Percentiles rank a stretch among this genome's conserved stretches.
Evolutionary conservation across 345 rosid species (phyloP).

Genomic region (Melaleuca alternifolia): DNA sequence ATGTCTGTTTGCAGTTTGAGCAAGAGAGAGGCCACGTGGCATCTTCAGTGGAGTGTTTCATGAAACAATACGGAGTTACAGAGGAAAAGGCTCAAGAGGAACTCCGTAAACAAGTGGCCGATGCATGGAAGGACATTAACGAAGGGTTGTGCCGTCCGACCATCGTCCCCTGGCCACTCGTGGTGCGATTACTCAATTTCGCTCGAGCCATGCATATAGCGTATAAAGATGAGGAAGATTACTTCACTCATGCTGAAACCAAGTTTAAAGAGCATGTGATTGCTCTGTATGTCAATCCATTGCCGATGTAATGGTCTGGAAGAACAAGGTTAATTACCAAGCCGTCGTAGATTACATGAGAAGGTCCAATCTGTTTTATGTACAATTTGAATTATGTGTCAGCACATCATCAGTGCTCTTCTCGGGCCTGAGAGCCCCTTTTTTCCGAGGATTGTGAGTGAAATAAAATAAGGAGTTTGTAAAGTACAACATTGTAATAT

Average conservation of each 20-base stretch:
- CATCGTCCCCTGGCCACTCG: not conserved
- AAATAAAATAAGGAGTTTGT: not conserved
- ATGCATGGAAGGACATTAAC: not conserved
- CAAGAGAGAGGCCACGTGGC: not conserved
- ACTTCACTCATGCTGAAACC: slow-evolving; percentile 3
- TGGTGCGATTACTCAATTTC: not conserved
- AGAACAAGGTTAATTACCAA: not conserved
- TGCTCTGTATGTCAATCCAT: not conserved
- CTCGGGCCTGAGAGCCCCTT: not conserved
- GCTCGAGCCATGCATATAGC: not conserved
- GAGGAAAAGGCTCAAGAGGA: not conserved
- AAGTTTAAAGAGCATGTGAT: not conserved
- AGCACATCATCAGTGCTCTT: no score
- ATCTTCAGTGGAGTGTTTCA: not conserved
- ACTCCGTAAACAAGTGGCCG: not conserved
- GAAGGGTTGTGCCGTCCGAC: not conserved
- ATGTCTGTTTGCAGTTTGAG: not conserved
- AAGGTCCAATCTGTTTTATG: no score
- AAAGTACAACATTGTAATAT: no score
- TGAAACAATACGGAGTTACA: not conserved
- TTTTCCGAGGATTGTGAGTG: not conserved
- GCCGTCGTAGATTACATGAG: not conserved
- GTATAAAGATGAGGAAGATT: not conserved
- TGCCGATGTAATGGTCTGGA: not conserved
- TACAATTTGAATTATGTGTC: no score